These are phyloP conservation scores for Sherardia arvensis DNA, from an alignment of 257 asterid species.

Conservation along the genomic window DNA sequence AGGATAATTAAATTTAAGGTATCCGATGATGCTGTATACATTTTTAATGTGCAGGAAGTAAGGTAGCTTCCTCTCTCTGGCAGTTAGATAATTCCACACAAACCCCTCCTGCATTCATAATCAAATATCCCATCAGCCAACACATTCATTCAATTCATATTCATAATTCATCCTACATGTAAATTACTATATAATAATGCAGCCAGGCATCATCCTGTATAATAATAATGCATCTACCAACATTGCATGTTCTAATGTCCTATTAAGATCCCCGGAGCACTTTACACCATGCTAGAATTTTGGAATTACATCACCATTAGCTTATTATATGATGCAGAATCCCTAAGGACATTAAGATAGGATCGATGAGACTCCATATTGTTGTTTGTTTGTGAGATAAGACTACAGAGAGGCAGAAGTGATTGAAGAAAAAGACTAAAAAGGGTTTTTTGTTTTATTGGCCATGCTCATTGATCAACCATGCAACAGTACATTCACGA, in stretches of 20 bases:
- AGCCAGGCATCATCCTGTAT: conserved; percentile 21
- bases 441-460: not conserved
- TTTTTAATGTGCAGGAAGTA: conserved; percentile 28
- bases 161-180: conserved; percentile 6
- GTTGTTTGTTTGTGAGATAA: not conserved
- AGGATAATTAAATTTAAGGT: conserved; percentile 19
- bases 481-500: not conserved
- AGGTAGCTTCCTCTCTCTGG: conserved; percentile 39
- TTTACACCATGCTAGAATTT: conserved; percentile 14
- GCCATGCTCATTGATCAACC: not conserved
- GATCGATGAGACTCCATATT: not conserved
- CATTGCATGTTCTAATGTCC: conserved; percentile 21
- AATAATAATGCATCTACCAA: conserved; percentile 29
- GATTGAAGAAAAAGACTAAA: not conserved
- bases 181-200: conserved; percentile 20
- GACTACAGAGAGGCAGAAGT: not conserved
- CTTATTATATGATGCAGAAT: not conserved
- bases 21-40: conserved; percentile 8
- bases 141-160: conserved; percentile 20
- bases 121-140: conserved; percentile 14
- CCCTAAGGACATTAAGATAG: not conserved
- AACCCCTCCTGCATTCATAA: conserved; percentile 37
- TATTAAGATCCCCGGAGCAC: conserved; percentile 22
- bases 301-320: not conserved
- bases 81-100: conserved; percentile 29